These are phyloP conservation scores for Chaetothyriales sp. DNA, from an alignment of 2,329 filamentous ascomycete species.

Conservation along the genomic window DNA sequence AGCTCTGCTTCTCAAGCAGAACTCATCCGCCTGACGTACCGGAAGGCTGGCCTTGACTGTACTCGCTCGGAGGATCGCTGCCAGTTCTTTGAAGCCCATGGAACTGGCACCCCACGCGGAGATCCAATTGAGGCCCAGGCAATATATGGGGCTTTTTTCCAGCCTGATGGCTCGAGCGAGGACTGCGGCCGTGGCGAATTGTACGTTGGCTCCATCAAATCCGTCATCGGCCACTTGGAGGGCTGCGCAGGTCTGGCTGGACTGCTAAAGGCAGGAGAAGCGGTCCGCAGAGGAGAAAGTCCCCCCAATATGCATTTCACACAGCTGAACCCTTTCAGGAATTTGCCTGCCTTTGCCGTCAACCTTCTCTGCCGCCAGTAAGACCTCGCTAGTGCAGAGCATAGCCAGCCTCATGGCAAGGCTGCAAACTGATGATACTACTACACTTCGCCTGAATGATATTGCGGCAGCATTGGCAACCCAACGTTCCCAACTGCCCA, in stretches of 20 bases:
- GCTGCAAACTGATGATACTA: too few species aligned
- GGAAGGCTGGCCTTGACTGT: constrained; percentile 15
- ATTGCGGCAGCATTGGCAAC: too few species aligned
- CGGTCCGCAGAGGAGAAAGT: constrained; percentile 8
- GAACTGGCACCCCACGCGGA: constrained; percentile 23
- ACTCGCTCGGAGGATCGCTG: constrained; percentile 14
- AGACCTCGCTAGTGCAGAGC: too few species aligned
- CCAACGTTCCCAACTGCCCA: too few species aligned
- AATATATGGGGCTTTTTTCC: constrained; percentile 5
- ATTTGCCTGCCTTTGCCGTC: too few species aligned
- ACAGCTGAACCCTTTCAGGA: constrained; percentile 16
- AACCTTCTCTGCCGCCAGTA: too few species aligned
- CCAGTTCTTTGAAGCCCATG: constrained; percentile 19
- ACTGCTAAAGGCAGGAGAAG: constrained; percentile 18
- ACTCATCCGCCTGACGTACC: constrained; percentile 22
- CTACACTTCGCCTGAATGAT: too few species aligned
- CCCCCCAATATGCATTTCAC: constrained; percentile 20
- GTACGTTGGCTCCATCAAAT: constrained; percentile 19
- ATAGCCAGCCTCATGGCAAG: too few species aligned
- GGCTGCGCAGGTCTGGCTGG: constrained; percentile 17
- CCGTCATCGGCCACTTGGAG: constrained; percentile 22
- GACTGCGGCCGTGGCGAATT: constrained; percentile 3
- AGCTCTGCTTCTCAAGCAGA: constrained; percentile 22
- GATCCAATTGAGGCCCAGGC: constrained; percentile 19
- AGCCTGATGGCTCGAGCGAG: constrained; percentile 5